These are phyloP conservation scores for Fusarium verticillioides DNA, from an alignment of 2,329 filamentous ascomycete genomes.

Conservation along the genomic window DNA sequence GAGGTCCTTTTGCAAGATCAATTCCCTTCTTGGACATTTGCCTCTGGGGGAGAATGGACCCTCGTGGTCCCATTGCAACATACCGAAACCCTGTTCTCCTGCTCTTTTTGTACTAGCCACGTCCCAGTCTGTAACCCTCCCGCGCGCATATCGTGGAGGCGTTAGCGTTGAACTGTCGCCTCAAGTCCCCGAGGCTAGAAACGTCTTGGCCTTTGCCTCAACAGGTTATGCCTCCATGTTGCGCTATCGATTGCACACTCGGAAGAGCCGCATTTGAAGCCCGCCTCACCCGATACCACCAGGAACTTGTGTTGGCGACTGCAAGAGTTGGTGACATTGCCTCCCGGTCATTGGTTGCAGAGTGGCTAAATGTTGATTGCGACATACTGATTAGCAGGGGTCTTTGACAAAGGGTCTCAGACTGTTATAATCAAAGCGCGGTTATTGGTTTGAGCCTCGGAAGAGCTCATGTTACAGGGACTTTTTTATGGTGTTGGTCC, in stretches of 20 bases:
- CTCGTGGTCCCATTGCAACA: background rate
- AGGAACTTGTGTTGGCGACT: slow-evolving; percentile 15
- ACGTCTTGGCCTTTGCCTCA: background rate
- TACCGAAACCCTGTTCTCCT: slow-evolving; percentile 1
- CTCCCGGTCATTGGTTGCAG: background rate
- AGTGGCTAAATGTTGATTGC: slow-evolving; percentile 8
- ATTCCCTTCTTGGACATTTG: slow-evolving; percentile 1
- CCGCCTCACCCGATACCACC: background rate
- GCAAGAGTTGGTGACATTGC: background rate
- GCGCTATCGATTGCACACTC: background rate
- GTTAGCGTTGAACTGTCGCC: slow-evolving; percentile 2
- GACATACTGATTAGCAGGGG: slow-evolving; percentile 16
- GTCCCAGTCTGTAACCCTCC: background rate
- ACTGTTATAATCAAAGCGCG: background rate
- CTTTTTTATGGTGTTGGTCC: background rate
- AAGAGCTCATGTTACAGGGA: background rate
- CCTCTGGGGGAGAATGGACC: background rate
- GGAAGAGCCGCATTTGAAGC: background rate
- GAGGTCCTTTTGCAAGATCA: slow-evolving; percentile 16
- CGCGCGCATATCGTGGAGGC: background rate
- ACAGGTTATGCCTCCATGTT: background rate
- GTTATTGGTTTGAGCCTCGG: slow-evolving; percentile 2
- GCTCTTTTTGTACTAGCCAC: slow-evolving; percentile 2
- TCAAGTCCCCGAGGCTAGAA: background rate
- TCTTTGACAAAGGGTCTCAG: slow-evolving; percentile 16